phyloP scores from a whole-genome alignment of 106 monocot species.

The Chionographis japonica region DNA sequence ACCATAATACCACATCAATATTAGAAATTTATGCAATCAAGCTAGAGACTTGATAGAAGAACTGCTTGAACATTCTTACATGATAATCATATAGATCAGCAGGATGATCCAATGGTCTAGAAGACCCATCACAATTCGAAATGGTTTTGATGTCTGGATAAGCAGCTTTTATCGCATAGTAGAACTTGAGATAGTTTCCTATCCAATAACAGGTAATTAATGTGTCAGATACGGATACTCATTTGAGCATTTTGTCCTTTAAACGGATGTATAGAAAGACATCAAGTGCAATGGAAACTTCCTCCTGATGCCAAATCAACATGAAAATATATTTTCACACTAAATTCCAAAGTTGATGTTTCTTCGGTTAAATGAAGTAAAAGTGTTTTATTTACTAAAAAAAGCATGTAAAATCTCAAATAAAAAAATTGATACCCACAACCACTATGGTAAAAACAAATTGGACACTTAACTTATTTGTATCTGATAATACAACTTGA shows the following conservation, averaged over 20 bases:
- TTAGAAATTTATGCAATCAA: not conserved
- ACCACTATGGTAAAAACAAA: too few species aligned
- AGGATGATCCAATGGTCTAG: conserved; percentile 58
- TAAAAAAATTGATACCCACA: too few species aligned
- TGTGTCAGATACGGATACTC: not conserved
- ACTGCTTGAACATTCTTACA: conserved; percentile 36
- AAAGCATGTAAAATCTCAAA: too few species aligned
- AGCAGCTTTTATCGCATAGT: conserved; percentile 61
- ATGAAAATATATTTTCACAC: too few species aligned
- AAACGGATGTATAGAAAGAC: not conserved
- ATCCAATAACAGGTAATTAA: conserved; percentile 8
- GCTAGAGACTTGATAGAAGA: not conserved
- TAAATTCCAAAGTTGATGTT: too few species aligned
- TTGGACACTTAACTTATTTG: too few species aligned
- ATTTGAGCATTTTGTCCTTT: not conserved
- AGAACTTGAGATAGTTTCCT: conserved; percentile 90
- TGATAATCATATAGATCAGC: conserved; percentile 76
- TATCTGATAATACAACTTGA: too few species aligned
- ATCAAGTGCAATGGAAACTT: not conserved
- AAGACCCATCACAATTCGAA: conserved; percentile 89
- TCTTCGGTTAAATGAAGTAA: too few species aligned
- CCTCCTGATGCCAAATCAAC: too few species aligned
- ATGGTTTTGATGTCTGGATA: conserved; percentile 84
- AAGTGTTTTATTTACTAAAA: too few species aligned
- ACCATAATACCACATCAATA: not conserved